Base-by-base conservation (phyloP, 192 early-diverging fungal species). In the Coemansia sp. region DNA sequence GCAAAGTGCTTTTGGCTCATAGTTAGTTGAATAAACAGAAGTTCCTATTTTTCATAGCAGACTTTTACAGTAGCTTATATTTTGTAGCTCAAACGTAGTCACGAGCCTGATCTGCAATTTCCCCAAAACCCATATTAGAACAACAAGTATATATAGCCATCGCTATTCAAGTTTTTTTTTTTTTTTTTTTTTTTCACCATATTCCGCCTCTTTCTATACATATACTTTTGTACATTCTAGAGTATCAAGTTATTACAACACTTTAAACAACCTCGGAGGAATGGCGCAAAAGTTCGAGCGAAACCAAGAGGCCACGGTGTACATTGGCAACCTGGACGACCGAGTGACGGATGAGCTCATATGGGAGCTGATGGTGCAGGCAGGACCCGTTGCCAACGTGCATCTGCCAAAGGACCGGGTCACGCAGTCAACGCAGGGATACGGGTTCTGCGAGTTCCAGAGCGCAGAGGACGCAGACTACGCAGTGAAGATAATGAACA, bases 301-400 rank as follows among this genome's bases (percentile, higher is more conserved):
- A 55, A 99, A 99, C 82, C 97, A 99, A 76, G 95, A 98, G 67
- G 96, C 96, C 21, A 95, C 97, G 16, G 88, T 96, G 37, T 99
- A 99, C 72, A 91, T 98, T 67, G 97, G 96, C 61, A 99, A 99
- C 78, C 86, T 99, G 61, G 96, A 98, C 76, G 95, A 97, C 59
- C 86, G 94, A 26, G 93, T 91, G 41, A 92, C 94, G 4, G 98
- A 99, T 64, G 87, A 91, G 19, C 77, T 99, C 54, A 78, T 99
- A 37, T 99, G 96, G 96, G 98, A 99, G 73, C 87, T 99, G 72
- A 95, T 99, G 93, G 89, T 98, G 57, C 98, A 99, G 76, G 95
- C 93, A 9, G 98, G 98, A 0, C 97, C 95, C 19, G 92, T 82
- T 76, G 94, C 93, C 7, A 95, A 95, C 72, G 95, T 97, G n/a